These are phyloP conservation scores for Colletotrichum karsti DNA, from an alignment of 2,329 filamentous ascomycete species.

Conservation along the genomic window DNA sequence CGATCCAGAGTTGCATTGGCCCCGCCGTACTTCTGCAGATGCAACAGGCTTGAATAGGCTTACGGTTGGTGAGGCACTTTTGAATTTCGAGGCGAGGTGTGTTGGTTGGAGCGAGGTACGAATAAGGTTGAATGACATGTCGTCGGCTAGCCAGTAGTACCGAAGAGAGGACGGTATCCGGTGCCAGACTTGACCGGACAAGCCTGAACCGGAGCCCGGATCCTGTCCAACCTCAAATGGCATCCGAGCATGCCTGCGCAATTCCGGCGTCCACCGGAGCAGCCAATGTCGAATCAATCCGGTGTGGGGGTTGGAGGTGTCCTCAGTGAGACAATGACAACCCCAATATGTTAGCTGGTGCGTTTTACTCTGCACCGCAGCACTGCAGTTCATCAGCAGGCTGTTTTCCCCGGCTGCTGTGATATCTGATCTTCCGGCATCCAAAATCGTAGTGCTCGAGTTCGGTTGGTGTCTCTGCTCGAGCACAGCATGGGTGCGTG, in stretches of 20 bases:
- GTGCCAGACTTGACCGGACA: neutral
- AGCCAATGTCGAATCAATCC: neutral
- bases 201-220: neutral
- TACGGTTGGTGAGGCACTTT: neutral
- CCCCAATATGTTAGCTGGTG: too few relatives aligned
- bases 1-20: slow-evolving; percentile 21
- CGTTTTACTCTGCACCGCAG: too few relatives aligned
- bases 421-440: neutral
- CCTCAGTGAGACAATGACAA: neutral
- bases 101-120: neutral
- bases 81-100: neutral
- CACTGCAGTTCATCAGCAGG: neutral
- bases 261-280: neutral
- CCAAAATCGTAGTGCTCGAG: neutral
- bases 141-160: neutral
- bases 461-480: too few relatives aligned
- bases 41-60: slow-evolving; percentile 6
- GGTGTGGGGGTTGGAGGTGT: neutral
- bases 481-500: neutral
- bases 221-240: neutral
- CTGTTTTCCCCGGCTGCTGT: neutral
- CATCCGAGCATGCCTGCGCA: neutral
- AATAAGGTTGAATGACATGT: neutral
- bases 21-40: slow-evolving; percentile 3
- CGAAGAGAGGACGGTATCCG: neutral